Evolutionary conservation across 1,284 basidiomycete genomes (phyloP).

Genomic region (Cystobasidiaceae sp.): DNA sequence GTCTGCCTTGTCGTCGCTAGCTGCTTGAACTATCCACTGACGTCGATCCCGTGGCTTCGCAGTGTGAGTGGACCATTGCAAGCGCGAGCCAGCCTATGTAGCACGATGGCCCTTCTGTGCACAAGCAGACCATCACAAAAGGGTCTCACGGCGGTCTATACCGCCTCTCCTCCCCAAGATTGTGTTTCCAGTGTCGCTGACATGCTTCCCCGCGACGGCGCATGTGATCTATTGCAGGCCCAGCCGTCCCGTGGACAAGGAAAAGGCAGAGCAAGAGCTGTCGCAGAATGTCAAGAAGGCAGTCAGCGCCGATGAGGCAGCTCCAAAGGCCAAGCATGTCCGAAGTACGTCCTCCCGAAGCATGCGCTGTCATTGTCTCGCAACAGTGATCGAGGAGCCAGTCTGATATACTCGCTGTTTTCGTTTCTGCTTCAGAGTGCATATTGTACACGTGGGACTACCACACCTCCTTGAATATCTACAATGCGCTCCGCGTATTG

Average conservation of each 20-base stretch:
- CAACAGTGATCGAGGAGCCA: not conserved
- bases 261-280: constrained; percentile 88
- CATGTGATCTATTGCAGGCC: constrained; percentile 50
- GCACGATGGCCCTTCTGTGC: not conserved
- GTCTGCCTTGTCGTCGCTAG: not conserved
- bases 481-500: constrained; percentile 89
- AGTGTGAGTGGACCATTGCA: not conserved
- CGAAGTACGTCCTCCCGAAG: constrained; percentile 63
- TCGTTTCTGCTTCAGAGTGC: constrained; percentile 55
- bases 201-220: not conserved
- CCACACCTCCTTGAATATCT: constrained; percentile 92
- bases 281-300: constrained; percentile 94
- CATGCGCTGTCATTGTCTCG: too few species aligned
- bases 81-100: not conserved
- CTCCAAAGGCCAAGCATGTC: constrained; percentile 95
- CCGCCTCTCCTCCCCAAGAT: not conserved
- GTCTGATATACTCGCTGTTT: not conserved
- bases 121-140: not conserved
- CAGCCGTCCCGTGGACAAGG: constrained; percentile 91
- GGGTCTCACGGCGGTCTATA: not conserved
- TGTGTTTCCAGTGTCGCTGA: not conserved
- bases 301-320: constrained; percentile 82
- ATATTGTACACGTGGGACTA: constrained; percentile 99
- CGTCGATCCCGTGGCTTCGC: not conserved
- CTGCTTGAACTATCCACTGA: not conserved